phyloP scores from a whole-genome alignment of 805 yeast species.

The Clavispora santaluciae region DNA sequence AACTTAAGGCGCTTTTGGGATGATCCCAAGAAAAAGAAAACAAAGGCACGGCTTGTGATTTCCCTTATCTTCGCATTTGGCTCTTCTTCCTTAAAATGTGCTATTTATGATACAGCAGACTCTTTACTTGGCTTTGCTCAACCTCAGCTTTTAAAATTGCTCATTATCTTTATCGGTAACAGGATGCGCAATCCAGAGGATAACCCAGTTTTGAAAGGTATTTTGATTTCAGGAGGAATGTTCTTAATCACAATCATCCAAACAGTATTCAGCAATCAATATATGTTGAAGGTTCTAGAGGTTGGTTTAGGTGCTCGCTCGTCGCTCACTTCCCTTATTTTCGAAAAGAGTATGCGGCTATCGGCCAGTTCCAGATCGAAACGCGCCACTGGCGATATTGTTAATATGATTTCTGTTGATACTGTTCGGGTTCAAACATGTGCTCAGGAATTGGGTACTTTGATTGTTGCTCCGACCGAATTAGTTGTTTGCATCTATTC shows the following conservation, averaged over 20 bases:
- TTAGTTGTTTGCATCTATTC: conserved; percentile 17
- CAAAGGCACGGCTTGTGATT: conserved; percentile 9
- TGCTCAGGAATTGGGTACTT: conserved; percentile 15
- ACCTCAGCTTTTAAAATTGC: conserved; percentile 70
- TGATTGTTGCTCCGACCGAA: conserved; percentile 14
- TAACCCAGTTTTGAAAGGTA: conserved; percentile 14
- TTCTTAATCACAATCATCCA: conserved; percentile 56
- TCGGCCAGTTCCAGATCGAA: conserved; percentile 14
- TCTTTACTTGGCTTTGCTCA: conserved; percentile 52
- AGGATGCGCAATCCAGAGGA: conserved; percentile 6
- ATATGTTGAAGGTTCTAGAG: conserved; percentile 49
- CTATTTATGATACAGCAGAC: conserved; percentile 21
- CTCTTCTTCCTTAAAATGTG: conserved; percentile 16
- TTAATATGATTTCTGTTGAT: conserved; percentile 22
- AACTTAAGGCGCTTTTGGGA: conserved; percentile 17
- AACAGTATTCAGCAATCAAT: conserved; percentile 65
- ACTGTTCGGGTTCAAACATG: conserved; percentile 19
- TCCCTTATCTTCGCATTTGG: conserved; percentile 27
- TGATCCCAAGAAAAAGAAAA: conserved; percentile 2
- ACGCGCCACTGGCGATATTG: conserved; percentile 20
- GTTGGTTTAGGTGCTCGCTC: conserved; percentile 45
- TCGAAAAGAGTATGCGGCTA: conserved; percentile 18
- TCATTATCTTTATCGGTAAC: conserved; percentile 61
- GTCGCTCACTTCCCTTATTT: conserved; percentile 20
- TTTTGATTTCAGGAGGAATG: conserved; percentile 33